Base-by-base conservation (phyloP, 2,329 filamentous ascomycete species). In the Aspergillus floridensis region DNA sequence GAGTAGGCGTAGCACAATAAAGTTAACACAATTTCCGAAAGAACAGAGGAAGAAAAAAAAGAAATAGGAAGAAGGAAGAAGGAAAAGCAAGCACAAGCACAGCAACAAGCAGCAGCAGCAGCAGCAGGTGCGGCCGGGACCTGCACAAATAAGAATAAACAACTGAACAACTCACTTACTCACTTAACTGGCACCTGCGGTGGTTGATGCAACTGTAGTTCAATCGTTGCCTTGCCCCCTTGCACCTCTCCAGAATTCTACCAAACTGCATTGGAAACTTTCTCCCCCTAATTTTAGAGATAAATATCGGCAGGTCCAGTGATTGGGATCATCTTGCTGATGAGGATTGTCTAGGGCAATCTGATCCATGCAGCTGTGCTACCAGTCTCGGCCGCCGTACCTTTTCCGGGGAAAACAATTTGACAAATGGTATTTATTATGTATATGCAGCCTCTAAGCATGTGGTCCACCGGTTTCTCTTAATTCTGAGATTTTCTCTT, bases 181-280 rank as follows among this genome's bases (percentile, higher is more conserved):
- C 35, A 41, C 32, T n/a, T 19, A 57, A 62, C 59, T 61, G 50
- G 64, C 58, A 56, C 55, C 59, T 63, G 60, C 60, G 59, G 31
- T 56, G 53, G 55, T 35, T 50, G 49, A 49, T 61, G 59, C 60
- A 59, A 57, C 60, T 60, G 59, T 56, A 62, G 53, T 16, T 35
- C 32, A 35, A 35, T 35, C 11, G 49, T 52, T 60, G 48, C 57
- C 41, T 24, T 35, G 41, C 53, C 63, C 65, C 65, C 65, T 67
- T 67, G 65, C 65, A 65, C 59, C 47, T 57, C 22, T 60, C 21
- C 47, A 60, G 48, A 57, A 56, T 61, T 59, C 48, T 48, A 58
- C 49, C 56, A 61, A 59, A 10, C 56, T 59, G 53, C 52, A 54
- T 54, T 24, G 52, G 38, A 54, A 46, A 29, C 38, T 19, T 44